Evolutionary conservation across 257 asterid species (phyloP).

Genomic region (Nyctanthes arbortristis): DNA sequence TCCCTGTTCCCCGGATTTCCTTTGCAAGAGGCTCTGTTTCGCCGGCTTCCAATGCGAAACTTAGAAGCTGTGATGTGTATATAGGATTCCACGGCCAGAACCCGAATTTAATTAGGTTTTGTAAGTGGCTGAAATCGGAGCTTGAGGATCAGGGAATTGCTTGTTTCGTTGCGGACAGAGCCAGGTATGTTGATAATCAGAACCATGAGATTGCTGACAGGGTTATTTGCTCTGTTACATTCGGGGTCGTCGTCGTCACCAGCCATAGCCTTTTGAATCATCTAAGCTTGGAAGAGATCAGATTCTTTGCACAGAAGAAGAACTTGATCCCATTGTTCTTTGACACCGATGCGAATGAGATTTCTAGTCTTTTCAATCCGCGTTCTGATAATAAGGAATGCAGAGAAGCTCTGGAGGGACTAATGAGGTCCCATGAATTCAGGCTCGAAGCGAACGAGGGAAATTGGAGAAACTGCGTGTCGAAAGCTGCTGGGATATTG

Average conservation of each 20-base stretch:
- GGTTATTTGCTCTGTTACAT: constrained; percentile 78
- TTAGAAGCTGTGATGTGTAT: constrained; percentile 87
- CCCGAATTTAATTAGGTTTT: constrained; percentile 64
- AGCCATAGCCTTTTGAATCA: constrained; percentile 47
- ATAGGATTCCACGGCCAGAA: constrained; percentile 75
- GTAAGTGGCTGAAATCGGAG: constrained; percentile 92
- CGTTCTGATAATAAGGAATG: constrained; percentile 49
- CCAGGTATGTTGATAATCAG: constrained; percentile 69
- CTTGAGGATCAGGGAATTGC: constrained; percentile 92
- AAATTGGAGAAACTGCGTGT: constrained; percentile 67
- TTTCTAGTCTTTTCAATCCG: constrained; percentile 34
- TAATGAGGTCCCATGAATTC: constrained; percentile 58
- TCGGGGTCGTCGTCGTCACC: constrained; percentile 68
- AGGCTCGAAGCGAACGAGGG: constrained; percentile 67
- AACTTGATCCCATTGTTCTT: constrained; percentile 75
- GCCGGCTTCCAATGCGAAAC: constrained; percentile 71
- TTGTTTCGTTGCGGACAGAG: constrained; percentile 79
- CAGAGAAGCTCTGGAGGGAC: constrained; percentile 67
- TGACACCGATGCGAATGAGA: constrained; percentile 53
- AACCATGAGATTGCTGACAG: constrained; percentile 90
- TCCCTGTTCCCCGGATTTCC: constrained; percentile 78
- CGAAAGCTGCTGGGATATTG: constrained; percentile 57
- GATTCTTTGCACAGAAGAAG: constrained; percentile 51
- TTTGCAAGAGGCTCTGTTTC: constrained; percentile 70
- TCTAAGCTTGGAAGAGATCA: constrained; percentile 43